A percentile compares a stretch with the other conserved stretches of the same genome.
phyloP scores from a whole-genome alignment of 495 filamentous ascomycete species.

The Annulohypoxylon nitens region DNA sequence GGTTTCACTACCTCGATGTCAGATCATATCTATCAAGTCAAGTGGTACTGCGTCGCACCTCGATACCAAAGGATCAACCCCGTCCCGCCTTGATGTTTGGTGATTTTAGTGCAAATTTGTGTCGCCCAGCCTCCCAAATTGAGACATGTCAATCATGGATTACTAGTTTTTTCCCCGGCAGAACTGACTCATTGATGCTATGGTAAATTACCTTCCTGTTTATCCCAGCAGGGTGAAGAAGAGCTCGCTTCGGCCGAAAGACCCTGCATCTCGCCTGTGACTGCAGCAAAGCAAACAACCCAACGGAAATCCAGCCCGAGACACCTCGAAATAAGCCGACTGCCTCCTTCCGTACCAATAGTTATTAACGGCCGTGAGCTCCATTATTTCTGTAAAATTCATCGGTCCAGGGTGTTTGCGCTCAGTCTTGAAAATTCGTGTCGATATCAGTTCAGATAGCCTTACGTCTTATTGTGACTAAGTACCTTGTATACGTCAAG shows the following conservation, averaged over 20 bases:
- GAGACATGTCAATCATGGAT: conserved; percentile 28
- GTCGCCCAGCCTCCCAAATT: conserved; percentile 21
- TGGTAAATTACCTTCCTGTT: conserved; percentile 7
- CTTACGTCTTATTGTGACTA: conserved; percentile 10
- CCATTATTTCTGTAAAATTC: neutral
- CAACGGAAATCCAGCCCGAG: conserved; percentile 29
- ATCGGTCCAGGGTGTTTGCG: conserved; percentile 29
- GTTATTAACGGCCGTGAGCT: conserved; percentile 30
- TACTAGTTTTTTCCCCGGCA: conserved; percentile 24
- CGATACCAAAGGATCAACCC: conserved; percentile 20
- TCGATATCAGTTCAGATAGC: neutral
- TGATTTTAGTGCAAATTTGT: conserved; percentile 28
- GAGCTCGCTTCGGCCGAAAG: conserved; percentile 40
- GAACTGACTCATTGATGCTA: conserved; percentile 15
- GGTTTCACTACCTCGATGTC: conserved; percentile 36
- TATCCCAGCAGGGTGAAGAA: conserved; percentile 6
- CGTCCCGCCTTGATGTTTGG: conserved; percentile 14
- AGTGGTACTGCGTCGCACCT: neutral
- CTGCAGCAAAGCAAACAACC: conserved; percentile 31
- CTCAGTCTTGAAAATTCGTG: conserved; percentile 15
- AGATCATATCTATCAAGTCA: conserved; percentile 33
- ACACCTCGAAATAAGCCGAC: conserved; percentile 39
- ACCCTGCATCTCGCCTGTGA: conserved; percentile 43
- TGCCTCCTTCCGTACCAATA: conserved; percentile 33
- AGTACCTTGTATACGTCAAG: neutral